These are phyloP conservation scores for Conoideocrella luteorostrata DNA, from an alignment of 2,329 filamentous ascomycete genomes.

Conservation along the genomic window DNA sequence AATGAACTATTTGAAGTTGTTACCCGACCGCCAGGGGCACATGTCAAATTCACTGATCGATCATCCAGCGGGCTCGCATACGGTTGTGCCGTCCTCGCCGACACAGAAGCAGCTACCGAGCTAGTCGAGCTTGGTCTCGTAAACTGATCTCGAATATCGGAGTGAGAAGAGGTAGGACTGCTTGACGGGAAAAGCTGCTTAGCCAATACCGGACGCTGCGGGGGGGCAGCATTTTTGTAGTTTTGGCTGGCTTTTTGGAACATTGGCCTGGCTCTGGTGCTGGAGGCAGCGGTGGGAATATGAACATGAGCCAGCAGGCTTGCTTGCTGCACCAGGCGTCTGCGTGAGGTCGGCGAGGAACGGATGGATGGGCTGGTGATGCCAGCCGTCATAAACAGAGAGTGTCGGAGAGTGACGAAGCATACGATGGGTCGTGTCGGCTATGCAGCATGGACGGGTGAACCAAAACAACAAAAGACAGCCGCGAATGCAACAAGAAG, in stretches of 20 bases:
- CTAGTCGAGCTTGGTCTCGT: constrained; percentile 35
- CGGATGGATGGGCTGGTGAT: constrained; percentile 23
- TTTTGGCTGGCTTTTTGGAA: constrained; percentile 11
- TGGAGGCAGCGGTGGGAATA: constrained; percentile 9
- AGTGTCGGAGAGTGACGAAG: background rate
- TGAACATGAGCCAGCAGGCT: constrained; percentile 19
- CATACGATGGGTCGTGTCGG: background rate
- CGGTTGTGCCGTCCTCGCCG: constrained; percentile 29
- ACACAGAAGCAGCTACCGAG: constrained; percentile 24
- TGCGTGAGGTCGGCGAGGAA: constrained; percentile 30
- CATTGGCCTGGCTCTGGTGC: constrained; percentile 8
- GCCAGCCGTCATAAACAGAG: constrained; percentile 30
- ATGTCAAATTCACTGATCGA: constrained; percentile 27
- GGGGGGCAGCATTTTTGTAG: constrained; percentile 22
- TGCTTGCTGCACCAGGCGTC: constrained; percentile 18
- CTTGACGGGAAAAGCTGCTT: constrained; percentile 54
- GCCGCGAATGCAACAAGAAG: too few species aligned
- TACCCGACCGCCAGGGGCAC: constrained; percentile 13
- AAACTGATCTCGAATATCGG: constrained; percentile 45
- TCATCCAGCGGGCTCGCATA: constrained; percentile 20
- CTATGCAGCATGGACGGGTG: background rate
- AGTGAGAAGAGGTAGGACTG: constrained; percentile 39
- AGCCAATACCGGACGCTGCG: constrained; percentile 29
- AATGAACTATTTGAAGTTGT: constrained; percentile 6
- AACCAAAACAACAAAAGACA: background rate